Base-by-base conservation (phyloP, 495 filamentous ascomycete genomes). In the Oidiodendron maius region DNA sequence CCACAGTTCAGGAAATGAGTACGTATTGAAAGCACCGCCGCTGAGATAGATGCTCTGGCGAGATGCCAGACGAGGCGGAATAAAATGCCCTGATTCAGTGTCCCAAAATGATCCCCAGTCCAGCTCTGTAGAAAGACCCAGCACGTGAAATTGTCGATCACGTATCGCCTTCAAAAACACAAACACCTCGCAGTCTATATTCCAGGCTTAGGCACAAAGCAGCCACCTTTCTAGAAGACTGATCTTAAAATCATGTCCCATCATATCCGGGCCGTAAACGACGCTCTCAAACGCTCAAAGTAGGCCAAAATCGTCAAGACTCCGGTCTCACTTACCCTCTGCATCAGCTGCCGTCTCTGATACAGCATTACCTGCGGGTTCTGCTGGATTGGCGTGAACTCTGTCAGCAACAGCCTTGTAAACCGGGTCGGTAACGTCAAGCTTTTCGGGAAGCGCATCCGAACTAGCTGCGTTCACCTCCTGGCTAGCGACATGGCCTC, bases 401-500 rank as follows among this genome's bases (percentile, higher is more conserved):
- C 15, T 21, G 15, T 55, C 43, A 15, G 48, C 56, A 17, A 49
- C 44, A 34, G 12, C 47, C 26, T 49, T 48, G 26, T 37, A 32
- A 11, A 46, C 25, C 5, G 56, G 46, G 13, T 49, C 38, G 4
- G 35, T 40, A 40, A 22, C 26, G 8, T 38, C 45, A 20, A 32
- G 34, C 22, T 60, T 53, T 11, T 60, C 50, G 4, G 53, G 23
- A 9, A 30, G 5, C 4, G 11, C n/a, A 12, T 32, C 38, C 15
- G 30, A 20, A 16, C 34, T 23, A 13, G 37, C 34, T 21, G 40
- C 36, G 26, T 8, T 23, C 3, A 39, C 15, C 12, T 41, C 23
- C 13, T 54, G 42, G 21, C 20, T 1, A 23, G 18, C 46, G 2
- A 50, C 39, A 13, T 55, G 52, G n/a, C 52, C 53, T 62, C 71